Percentiles rank a stretch among this genome's conserved stretches.
Evolutionary conservation across 163 green algal species (phyloP).

Genomic region (Volvox carteri): DNA sequence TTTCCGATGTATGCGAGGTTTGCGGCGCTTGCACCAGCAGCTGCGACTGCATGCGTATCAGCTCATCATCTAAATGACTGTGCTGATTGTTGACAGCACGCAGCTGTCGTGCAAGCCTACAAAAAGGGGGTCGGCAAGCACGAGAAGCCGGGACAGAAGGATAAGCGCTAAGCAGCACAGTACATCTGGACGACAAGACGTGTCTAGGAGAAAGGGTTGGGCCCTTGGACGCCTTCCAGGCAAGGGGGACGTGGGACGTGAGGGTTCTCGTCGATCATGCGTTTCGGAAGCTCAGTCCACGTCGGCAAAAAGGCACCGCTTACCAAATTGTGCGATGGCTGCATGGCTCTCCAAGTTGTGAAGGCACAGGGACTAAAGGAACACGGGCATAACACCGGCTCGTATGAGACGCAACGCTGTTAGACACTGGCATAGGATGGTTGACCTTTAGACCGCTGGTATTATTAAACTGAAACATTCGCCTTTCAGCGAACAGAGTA

Average conservation of each 20-base stretch:
- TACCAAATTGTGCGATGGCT: background rate
- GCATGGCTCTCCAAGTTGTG: background rate
- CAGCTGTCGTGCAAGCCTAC: background rate
- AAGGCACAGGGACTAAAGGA: background rate
- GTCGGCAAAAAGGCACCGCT: background rate
- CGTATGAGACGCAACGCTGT: background rate
- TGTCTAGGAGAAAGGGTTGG: too few relatives aligned
- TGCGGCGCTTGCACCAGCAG: background rate
- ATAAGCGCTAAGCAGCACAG: too few relatives aligned
- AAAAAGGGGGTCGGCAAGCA: background rate
- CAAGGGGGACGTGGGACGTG: too few relatives aligned
- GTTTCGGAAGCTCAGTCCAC: background rate
- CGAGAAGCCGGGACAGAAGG: too few relatives aligned
- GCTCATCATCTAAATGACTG: conserved; percentile 47
- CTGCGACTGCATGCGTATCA: conserved; percentile 24
- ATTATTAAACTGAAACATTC: too few relatives aligned
- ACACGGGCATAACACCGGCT: background rate
- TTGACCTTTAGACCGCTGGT: too few relatives aligned
- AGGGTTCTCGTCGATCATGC: too few relatives aligned
- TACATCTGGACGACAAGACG: too few relatives aligned
- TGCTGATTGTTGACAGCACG: conserved; percentile 51
- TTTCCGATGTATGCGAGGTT: background rate
- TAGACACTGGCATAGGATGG: background rate
- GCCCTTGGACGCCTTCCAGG: too few relatives aligned
- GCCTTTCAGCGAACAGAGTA: too few relatives aligned